phyloP scores from a whole-genome alignment of 164 flowering plant genomes.

The Tetracentron sinense region DNA sequence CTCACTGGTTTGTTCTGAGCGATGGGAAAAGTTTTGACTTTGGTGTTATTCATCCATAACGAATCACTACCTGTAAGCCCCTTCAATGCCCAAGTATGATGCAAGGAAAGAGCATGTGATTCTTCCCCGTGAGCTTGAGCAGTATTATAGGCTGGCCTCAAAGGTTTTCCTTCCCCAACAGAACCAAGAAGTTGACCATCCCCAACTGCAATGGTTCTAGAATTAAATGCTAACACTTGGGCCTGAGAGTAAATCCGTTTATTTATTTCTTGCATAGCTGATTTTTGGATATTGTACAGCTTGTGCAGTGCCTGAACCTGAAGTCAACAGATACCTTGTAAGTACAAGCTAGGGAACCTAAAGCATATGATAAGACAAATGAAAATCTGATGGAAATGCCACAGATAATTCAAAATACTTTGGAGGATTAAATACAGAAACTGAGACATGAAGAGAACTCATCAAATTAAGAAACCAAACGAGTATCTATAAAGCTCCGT shows the following conservation, averaged over 20 bases:
- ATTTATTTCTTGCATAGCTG: conserved; percentile 24
- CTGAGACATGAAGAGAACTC: no score
- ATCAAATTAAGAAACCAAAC: no score
- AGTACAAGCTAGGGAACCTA: not conserved
- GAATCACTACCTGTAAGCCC: conserved; percentile 6
- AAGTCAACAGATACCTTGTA: not conserved
- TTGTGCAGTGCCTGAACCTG: conserved; percentile 21
- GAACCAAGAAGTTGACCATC: conserved; percentile 7
- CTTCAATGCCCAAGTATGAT: not conserved
- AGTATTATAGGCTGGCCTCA: conserved; percentile 4
- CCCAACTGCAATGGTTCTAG: not conserved
- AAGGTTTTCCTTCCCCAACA: conserved; percentile 14
- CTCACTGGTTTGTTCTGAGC: conserved; percentile 9
- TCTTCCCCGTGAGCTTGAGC: conserved; percentile 5
- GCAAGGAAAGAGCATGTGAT: conserved; percentile 11
- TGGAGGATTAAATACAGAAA: not conserved
- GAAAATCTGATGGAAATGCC: not conserved
- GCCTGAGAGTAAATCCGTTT: conserved; percentile 8
- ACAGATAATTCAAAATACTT: not conserved
- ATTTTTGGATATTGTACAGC: conserved; percentile 22
- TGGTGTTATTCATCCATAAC: not conserved
- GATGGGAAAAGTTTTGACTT: conserved; percentile 1
- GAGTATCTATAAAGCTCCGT: no score
- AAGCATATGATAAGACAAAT: not conserved
- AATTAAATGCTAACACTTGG: conserved; percentile 12